Percentiles rank a stretch among this genome's conserved stretches.
Conservation (phyloP, 192 early-diverging fungal genomes). For the Coemansia sp. region DNA sequence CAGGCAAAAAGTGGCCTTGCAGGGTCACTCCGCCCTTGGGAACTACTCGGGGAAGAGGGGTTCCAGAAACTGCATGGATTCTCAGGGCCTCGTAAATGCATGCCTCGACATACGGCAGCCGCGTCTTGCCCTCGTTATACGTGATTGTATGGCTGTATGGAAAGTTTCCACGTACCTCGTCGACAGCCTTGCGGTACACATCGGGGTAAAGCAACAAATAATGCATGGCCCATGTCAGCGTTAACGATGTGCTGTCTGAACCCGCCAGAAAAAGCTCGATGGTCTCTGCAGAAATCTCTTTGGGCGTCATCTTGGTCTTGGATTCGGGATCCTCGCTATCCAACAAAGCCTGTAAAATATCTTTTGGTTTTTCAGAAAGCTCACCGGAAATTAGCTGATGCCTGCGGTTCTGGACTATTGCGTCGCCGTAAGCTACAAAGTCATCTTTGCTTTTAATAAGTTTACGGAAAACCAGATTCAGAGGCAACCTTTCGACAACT, state of each 20-base stretch:
- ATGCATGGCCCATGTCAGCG: constrained; percentile 38
- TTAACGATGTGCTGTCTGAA: constrained; percentile 32
- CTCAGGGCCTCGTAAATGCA: constrained; percentile 46
- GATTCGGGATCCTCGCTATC: constrained; percentile 38
- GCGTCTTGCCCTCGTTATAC: constrained; percentile 24
- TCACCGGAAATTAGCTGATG: background rate
- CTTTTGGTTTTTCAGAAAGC: constrained; percentile 13
- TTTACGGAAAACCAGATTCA: background rate
- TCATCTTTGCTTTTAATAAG: constrained; percentile 17
- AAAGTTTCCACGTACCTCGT: constrained; percentile 26
- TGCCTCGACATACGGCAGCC: constrained; percentile 39
- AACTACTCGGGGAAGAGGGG: constrained; percentile 32
- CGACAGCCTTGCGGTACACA: constrained; percentile 8
- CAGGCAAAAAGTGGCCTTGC: constrained; percentile 37
- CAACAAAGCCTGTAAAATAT: constrained; percentile 43
- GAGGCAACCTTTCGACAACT: background rate
- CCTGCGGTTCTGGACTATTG: constrained; percentile 21
- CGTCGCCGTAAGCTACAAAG: constrained; percentile 26
- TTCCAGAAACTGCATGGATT: constrained; percentile 34
- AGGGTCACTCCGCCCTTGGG: constrained; percentile 35
- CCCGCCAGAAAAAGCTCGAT: constrained; percentile 41
- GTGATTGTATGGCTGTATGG: constrained; percentile 16
- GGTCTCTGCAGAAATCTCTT: constrained; percentile 36
- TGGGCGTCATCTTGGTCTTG: constrained; percentile 26
- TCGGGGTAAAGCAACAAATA: constrained; percentile 39